Conservation (phyloP, 2,329 filamentous ascomycete genomes). For the Pseudogymnoascus sp. region DNA sequence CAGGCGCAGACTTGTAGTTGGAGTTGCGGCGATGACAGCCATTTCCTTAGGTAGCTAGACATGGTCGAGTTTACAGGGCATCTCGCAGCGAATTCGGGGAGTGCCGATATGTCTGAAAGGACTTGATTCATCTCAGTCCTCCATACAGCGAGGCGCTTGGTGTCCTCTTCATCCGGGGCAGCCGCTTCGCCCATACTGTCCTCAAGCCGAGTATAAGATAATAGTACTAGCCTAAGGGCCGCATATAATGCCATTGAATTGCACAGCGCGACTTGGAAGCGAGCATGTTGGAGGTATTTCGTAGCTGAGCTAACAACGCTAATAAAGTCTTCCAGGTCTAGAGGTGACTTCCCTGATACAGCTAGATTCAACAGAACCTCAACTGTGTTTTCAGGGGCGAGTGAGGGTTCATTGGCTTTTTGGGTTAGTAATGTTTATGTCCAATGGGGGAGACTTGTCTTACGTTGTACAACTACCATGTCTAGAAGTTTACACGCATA, state of each 20-base stretch:
- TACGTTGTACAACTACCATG: slow-evolving; percentile 46
- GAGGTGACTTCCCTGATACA: slow-evolving; percentile 31
- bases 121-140: slow-evolving; percentile 44
- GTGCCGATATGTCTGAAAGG: slow-evolving; percentile 45
- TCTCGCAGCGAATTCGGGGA: slow-evolving; percentile 38
- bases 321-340: slow-evolving; percentile 49
- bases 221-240: slow-evolving; percentile 43
- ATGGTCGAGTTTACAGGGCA: slow-evolving; percentile 39
- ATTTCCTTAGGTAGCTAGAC: slow-evolving; percentile 38
- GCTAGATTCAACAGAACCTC: slow-evolving; percentile 45
- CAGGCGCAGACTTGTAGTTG: slow-evolving; percentile 51
- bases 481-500: slow-evolving; percentile 52
- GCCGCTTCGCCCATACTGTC: slow-evolving; percentile 20
- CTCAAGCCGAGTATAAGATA: slow-evolving; percentile 39
- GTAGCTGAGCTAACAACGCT: slow-evolving; percentile 45
- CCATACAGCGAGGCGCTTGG: slow-evolving; percentile 44
- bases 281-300: slow-evolving; percentile 48
- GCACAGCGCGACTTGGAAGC: slow-evolving; percentile 44
- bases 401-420: slow-evolving; percentile 25
- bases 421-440: background rate
- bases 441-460: slow-evolving; percentile 11
- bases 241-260: slow-evolving; percentile 28
- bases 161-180: slow-evolving; percentile 32
- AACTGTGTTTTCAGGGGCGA: slow-evolving; percentile 39
- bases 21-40: slow-evolving; percentile 37